phyloP scores from a whole-genome alignment of 441 rosid genomes.

The Gossypium davidsonii region DNA sequence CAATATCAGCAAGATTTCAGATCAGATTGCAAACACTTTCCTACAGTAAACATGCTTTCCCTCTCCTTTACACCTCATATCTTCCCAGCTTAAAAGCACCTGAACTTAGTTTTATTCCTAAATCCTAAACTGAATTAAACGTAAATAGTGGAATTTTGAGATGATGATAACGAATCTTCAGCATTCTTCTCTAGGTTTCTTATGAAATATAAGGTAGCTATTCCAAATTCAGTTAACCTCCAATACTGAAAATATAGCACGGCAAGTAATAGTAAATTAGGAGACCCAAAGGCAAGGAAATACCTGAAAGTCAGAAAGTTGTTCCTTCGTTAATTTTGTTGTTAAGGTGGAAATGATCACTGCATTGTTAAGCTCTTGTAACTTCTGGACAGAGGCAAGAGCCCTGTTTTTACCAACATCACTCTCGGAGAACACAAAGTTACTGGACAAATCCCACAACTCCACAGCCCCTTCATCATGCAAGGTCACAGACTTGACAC shows the following conservation, averaged over 20 bases:
- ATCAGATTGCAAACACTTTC: background rate
- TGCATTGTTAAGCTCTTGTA: conserved; percentile 91
- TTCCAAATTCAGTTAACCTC: background rate
- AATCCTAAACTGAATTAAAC: background rate
- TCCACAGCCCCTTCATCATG: conserved; percentile 79
- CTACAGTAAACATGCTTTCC: background rate
- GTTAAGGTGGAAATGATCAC: conserved; percentile 70
- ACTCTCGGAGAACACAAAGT: conserved; percentile 68
- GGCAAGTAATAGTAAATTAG: background rate
- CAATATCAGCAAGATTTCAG: background rate
- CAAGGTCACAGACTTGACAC: conserved; percentile 90
- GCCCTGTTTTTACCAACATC: conserved; percentile 91
- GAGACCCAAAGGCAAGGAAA: background rate
- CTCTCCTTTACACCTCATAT: background rate
- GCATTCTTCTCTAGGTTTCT: background rate
- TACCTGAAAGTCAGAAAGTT: conserved; percentile 25
- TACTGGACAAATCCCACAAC: conserved; percentile 84
- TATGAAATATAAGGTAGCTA: background rate
- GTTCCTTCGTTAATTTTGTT: conserved; percentile 58
- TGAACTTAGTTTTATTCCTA: background rate
- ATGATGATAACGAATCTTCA: background rate
- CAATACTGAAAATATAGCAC: background rate
- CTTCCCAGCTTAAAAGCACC: background rate
- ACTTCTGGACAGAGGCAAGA: conserved; percentile 76
- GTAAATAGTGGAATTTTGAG: background rate